Evolutionary conservation across 805 yeast species (phyloP).

Genomic region (Pichia paraexigua): DNA sequence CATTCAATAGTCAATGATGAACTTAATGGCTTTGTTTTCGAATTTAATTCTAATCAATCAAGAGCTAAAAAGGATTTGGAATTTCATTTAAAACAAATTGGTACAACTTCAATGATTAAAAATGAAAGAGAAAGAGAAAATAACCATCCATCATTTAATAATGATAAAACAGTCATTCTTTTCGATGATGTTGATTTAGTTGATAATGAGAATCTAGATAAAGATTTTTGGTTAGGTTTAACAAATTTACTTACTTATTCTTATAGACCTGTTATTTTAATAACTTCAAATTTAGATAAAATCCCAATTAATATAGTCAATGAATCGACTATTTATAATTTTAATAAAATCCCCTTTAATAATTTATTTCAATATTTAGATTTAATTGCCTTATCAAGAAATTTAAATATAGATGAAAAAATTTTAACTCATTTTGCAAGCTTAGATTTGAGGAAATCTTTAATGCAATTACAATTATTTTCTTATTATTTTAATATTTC

Average conservation of each 20-base stretch:
- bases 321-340: conserved; percentile 23
- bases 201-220: conserved; percentile 59
- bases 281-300: conserved; percentile 20
- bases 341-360: conserved; percentile 8
- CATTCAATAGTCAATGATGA: conserved; percentile 54
- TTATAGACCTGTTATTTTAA: conserved; percentile 28
- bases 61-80: conserved; percentile 67
- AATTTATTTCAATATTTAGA: conserved; percentile 19
- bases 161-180: conserved; percentile 54
- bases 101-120: conserved; percentile 78
- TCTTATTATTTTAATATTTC: conserved; percentile 16
- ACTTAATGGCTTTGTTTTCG: conserved; percentile 66
- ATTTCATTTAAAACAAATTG: conserved; percentile 61
- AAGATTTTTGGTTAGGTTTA: conserved; percentile 71
- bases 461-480: conserved; percentile 25
- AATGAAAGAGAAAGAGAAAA: too few species aligned
- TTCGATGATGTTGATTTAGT: conserved; percentile 82
- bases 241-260: conserved; percentile 44
- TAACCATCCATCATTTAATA: conserved; percentile 11
- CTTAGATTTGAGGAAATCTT: conserved; percentile 21
- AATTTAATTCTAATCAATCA: conserved; percentile 65
- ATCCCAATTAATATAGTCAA: conserved; percentile 24
- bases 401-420: conserved; percentile 16
- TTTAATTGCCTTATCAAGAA: conserved; percentile 21
- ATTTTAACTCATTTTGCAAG: conserved; percentile 14